A percentile compares a stretch with the other conserved stretches of the same genome.
phyloP scores from a whole-genome alignment of 192 early-diverging fungal species.

The Phycomyces nitens region DNA sequence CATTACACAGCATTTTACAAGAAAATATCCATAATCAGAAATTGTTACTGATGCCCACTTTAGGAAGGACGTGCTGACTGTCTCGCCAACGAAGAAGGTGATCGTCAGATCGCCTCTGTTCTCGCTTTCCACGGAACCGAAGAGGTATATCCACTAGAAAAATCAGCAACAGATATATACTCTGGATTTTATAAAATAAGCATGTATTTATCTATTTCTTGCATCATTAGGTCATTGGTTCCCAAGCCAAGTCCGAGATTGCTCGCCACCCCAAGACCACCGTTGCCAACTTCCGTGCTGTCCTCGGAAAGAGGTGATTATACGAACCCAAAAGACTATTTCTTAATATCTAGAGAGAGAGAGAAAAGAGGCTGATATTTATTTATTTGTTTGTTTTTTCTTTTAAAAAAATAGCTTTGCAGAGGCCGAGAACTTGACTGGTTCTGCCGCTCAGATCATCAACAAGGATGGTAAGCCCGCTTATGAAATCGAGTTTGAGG shows the following conservation, averaged over 20 bases:
- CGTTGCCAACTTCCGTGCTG: conserved; percentile 81
- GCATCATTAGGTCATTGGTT: conserved; percentile 32
- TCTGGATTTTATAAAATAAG: too few species aligned
- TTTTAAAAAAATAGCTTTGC: too few species aligned
- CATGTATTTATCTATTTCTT: too few species aligned
- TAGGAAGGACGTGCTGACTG: conserved; percentile 73
- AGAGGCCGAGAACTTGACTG: conserved; percentile 31
- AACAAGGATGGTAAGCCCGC: conserved; percentile 52
- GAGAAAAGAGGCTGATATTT: neutral
- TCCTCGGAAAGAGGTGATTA: conserved; percentile 78
- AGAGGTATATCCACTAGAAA: conserved; percentile 54
- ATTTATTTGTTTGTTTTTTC: conserved; percentile 9
- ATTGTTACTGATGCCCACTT: conserved; percentile 12
- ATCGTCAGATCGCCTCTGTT: conserved; percentile 90
- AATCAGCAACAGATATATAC: neutral
- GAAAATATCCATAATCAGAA: neutral
- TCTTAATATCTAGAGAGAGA: conserved; percentile 8
- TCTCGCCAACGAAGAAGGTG: conserved; percentile 98
- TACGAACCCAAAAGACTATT: conserved; percentile 2
- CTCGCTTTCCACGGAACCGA: conserved; percentile 91
- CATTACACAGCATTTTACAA: neutral
- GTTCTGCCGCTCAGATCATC: conserved; percentile 53
- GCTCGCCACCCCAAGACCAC: conserved; percentile 88
- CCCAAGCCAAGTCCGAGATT: conserved; percentile 82
- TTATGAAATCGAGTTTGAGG: conserved; percentile 61